phyloP scores from a whole-genome alignment of 1,139 yeast genomes.

The Geotrichum cucujoidarum region DNA sequence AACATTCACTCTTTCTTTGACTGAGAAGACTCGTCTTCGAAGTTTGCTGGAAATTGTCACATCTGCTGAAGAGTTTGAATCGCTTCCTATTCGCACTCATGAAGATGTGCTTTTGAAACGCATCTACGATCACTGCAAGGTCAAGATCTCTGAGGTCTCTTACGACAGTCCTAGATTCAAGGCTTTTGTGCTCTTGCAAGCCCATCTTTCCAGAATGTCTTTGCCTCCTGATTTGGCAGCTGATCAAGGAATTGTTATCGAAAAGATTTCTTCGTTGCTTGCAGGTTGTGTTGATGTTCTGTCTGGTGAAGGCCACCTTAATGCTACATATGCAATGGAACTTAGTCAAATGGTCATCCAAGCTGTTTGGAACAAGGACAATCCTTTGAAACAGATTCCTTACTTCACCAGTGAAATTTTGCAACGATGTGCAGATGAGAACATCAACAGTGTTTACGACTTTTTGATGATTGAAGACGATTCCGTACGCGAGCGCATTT shows the following conservation, averaged over 20 bases:
- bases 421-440: constrained; percentile 49
- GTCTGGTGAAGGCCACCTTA: constrained; percentile 74
- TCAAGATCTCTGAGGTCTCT: constrained; percentile 44
- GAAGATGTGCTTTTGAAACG: constrained; percentile 50
- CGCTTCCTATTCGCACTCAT: constrained; percentile 54
- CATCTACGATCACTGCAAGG: constrained; percentile 57
- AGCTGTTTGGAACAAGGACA: constrained; percentile 78
- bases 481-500: constrained; percentile 60
- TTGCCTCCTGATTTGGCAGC: constrained; percentile 55
- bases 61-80: constrained; percentile 65
- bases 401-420: constrained; percentile 52
- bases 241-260: constrained; percentile 54
- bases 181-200: constrained; percentile 71
- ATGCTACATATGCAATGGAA: constrained; percentile 81
- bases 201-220: constrained; percentile 65
- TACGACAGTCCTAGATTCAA: constrained; percentile 59
- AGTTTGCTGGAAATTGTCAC: constrained; percentile 63
- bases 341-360: constrained; percentile 84
- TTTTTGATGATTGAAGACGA: constrained; percentile 78
- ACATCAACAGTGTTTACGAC: constrained; percentile 73
- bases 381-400: constrained; percentile 80
- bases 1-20: constrained; percentile 48
- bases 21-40: constrained; percentile 53
- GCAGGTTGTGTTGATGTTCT: constrained; percentile 70
- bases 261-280: constrained; percentile 47